Percentiles rank a stretch among this genome's conserved stretches.
Evolutionary conservation across 2,329 filamentous ascomycete species (phyloP).

Genomic region (Ophiostoma perfectum): DNA sequence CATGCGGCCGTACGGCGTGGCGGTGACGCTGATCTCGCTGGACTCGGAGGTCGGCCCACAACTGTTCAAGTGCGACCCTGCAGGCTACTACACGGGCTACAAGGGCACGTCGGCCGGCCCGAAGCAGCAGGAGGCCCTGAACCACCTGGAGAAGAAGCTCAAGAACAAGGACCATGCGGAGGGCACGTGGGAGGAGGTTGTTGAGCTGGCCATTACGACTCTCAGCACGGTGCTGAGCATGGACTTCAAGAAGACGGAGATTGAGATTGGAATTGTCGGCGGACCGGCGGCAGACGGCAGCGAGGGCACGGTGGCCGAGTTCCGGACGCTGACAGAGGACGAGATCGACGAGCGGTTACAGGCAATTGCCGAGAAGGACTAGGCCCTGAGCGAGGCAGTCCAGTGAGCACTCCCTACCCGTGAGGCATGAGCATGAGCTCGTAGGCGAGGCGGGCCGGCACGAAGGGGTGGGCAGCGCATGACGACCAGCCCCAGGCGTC

Average conservation of each 20-base stretch:
- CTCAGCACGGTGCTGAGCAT: conserved; percentile 95
- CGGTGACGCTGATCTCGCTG: conserved; percentile 88
- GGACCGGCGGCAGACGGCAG: conserved; percentile 76
- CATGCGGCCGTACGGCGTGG: conserved; percentile 95
- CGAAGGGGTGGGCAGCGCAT: not conserved
- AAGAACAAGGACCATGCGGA: conserved; percentile 97
- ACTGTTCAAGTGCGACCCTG: conserved; percentile 96
- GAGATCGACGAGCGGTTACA: conserved; percentile 98
- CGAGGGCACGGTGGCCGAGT: conserved; percentile 71
- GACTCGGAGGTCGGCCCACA: conserved; percentile 90
- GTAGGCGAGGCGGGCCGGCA: too few relatives aligned
- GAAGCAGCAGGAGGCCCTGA: conserved; percentile 97
- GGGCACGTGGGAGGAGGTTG: conserved; percentile 93
- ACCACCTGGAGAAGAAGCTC: conserved; percentile 98
- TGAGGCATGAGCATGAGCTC: too few relatives aligned
- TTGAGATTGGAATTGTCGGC: conserved; percentile 96
- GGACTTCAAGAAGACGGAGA: conserved; percentile 98
- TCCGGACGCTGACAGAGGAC: conserved; percentile 88
- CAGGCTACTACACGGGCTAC: conserved; percentile 97
- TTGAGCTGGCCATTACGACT: conserved; percentile 92
- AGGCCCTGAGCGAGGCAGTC: conserved; percentile 34
- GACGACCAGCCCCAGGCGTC: not conserved
- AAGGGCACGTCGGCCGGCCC: conserved; percentile 95
- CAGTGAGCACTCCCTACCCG: too few relatives aligned
- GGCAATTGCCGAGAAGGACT: conserved; percentile 98